phyloP scores from a whole-genome alignment of 169 alveolate genomes.

The Amoebophrya sp. region DNA sequence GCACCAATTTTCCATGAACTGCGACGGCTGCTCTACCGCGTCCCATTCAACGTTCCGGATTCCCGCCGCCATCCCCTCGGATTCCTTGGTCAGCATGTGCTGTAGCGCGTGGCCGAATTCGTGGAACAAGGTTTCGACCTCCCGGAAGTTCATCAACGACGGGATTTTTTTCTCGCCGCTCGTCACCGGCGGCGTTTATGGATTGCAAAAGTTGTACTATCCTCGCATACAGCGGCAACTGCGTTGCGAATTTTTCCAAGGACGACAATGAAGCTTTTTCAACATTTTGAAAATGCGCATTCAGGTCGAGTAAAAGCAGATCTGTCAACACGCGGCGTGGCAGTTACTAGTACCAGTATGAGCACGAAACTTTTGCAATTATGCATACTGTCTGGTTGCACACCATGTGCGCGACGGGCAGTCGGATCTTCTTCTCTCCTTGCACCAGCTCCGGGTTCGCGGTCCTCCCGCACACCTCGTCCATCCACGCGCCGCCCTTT shows the following conservation, averaged over 20 bases:
- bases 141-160: conserved; percentile 24
- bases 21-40: conserved; percentile 39
- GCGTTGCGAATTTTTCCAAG: too few species aligned
- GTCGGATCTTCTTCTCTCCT: neutral
- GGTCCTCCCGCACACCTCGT: neutral
- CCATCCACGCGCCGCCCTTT: conserved; percentile 26
- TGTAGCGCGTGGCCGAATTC: conserved; percentile 38
- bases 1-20: conserved; percentile 34
- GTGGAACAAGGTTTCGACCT: conserved; percentile 38
- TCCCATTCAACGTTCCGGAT: conserved; percentile 32
- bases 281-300: too few species aligned
- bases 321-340: too few species aligned
- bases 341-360: too few species aligned
- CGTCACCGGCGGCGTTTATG: neutral
- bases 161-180: neutral
- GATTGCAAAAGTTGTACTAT: too few species aligned
- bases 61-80: neutral
- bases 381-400: neutral
- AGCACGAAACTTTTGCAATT: too few species aligned
- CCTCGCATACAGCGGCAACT: too few species aligned
- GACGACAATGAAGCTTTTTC: too few species aligned
- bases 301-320: too few species aligned
- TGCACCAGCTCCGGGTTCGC: neutral
- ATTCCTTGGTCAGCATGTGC: conserved; percentile 33
- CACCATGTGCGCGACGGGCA: conserved; percentile 20